phyloP scores from a whole-genome alignment of 2,329 filamentous ascomycete species.

The Pseudogymnoascus sp. region DNA sequence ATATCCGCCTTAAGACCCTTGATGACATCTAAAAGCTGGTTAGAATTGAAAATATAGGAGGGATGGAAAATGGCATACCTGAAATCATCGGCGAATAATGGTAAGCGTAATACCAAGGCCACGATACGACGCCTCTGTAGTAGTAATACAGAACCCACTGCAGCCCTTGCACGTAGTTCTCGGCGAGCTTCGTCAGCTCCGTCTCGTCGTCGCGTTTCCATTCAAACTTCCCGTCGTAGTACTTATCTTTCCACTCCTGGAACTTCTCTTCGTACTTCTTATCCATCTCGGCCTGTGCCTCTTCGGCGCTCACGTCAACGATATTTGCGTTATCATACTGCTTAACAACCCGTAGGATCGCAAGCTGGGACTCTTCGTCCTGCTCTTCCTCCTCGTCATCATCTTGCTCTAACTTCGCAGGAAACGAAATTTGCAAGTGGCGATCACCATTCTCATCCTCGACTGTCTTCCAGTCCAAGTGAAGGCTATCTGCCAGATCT shows the following conservation, averaged over 20 bases:
- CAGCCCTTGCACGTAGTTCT: slow-evolving; percentile 95
- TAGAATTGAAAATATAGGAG: slow-evolving; percentile 17
- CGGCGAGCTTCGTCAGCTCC: slow-evolving; percentile 73
- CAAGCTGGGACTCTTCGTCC: slow-evolving; percentile 77
- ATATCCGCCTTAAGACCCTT: slow-evolving; percentile 81
- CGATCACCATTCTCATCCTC: slow-evolving; percentile 58
- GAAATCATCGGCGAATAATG: slow-evolving; percentile 98
- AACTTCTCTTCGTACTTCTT: slow-evolving; percentile 88
- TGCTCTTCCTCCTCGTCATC: slow-evolving; percentile 64
- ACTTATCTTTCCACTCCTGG: slow-evolving; percentile 84
- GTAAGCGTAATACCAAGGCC: slow-evolving; percentile 97
- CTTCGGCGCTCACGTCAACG: slow-evolving; percentile 69
- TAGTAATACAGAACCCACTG: slow-evolving; percentile 99
- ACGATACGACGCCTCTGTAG: slow-evolving; percentile 92
- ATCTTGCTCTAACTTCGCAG: slow-evolving; percentile 39
- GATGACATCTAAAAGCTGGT: slow-evolving; percentile 61
- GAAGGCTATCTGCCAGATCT: slow-evolving; percentile 66
- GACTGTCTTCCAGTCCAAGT: slow-evolving; percentile 57
- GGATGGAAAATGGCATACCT: slow-evolving; percentile 37
- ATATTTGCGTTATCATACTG: slow-evolving; percentile 87
- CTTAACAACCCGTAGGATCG: slow-evolving; percentile 77
- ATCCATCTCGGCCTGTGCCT: slow-evolving; percentile 72
- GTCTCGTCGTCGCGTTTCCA: slow-evolving; percentile 77
- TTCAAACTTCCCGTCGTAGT: slow-evolving; percentile 85
- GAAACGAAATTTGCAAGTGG: slow-evolving; percentile 56